Conservation (phyloP, 2,329 filamentous ascomycete species). For the Myriosclerotinia scirpicola region DNA sequence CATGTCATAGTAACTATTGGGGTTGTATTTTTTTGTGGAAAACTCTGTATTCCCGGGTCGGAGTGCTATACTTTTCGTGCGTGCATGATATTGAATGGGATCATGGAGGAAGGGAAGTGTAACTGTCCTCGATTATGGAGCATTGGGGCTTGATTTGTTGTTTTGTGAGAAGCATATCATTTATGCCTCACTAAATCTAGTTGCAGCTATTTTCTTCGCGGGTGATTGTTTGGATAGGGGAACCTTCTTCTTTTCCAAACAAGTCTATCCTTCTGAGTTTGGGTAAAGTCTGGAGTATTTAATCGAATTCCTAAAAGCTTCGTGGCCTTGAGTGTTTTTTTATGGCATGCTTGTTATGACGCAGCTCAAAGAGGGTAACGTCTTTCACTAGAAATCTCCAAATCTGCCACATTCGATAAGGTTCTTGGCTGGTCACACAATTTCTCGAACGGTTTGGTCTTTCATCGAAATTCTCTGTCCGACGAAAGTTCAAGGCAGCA, state of each 20-base stretch:
- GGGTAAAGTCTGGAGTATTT: not conserved
- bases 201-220: not conserved
- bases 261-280: not conserved
- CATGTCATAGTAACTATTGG: not conserved
- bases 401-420: not conserved
- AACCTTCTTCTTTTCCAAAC: not conserved
- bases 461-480: not conserved
- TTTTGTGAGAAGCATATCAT: not conserved
- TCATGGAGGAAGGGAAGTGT: not conserved
- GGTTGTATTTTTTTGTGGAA: not conserved
- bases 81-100: not conserved
- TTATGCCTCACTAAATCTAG: not conserved
- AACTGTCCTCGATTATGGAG: too few species aligned
- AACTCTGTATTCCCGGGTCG: not conserved
- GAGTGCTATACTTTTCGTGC: not conserved
- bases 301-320: not conserved
- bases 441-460: not conserved
- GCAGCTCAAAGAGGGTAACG: not conserved
- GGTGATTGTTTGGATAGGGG: not conserved
- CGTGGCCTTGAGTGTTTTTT: not conserved
- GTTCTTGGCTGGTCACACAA: not conserved
- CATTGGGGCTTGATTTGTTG: too few species aligned
- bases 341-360: not conserved
- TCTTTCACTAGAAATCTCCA: not conserved
- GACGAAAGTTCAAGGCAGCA: not conserved